Evolutionary conservation across 768 basidiomycete species (phyloP).

Genomic region (Hygrocybe punicea): DNA sequence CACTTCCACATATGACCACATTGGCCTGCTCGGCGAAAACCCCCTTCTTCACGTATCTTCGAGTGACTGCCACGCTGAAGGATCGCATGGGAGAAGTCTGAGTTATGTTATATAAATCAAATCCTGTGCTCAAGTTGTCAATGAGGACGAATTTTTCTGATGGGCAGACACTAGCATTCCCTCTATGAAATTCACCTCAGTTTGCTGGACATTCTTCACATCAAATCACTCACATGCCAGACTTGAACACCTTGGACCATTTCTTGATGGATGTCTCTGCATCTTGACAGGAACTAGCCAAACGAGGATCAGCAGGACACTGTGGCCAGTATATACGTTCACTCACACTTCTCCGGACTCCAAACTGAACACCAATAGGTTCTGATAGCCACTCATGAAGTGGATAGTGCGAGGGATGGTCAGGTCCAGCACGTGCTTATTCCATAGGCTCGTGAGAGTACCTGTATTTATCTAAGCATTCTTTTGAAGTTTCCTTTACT

Average conservation of each 20-base stretch:
- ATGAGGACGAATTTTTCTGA: not conserved
- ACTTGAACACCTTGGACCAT: not conserved
- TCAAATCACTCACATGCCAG: constrained; percentile 1
- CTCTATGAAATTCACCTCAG: not conserved
- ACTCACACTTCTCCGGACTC: not conserved
- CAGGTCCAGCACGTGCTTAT: not conserved
- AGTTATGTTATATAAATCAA: not conserved
- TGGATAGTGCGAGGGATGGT: not conserved
- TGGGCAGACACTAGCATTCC: not conserved
- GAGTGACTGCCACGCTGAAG: not conserved
- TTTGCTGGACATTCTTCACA: not conserved
- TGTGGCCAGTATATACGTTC: not conserved
- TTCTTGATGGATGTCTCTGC: not conserved
- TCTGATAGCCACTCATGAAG: not conserved
- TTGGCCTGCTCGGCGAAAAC: not conserved
- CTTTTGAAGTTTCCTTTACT: not conserved
- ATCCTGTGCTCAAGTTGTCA: constrained; percentile 1
- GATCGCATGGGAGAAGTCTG: not conserved
- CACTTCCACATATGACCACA: not conserved
- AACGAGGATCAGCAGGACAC: not conserved
- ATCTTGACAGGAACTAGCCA: not conserved
- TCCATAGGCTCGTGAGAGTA: not conserved
- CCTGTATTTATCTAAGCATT: not conserved
- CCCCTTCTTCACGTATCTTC: not conserved
- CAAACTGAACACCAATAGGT: not conserved